Conservation (phyloP, 176 grass and related monocot species). For the Typha latifolia region DNA sequence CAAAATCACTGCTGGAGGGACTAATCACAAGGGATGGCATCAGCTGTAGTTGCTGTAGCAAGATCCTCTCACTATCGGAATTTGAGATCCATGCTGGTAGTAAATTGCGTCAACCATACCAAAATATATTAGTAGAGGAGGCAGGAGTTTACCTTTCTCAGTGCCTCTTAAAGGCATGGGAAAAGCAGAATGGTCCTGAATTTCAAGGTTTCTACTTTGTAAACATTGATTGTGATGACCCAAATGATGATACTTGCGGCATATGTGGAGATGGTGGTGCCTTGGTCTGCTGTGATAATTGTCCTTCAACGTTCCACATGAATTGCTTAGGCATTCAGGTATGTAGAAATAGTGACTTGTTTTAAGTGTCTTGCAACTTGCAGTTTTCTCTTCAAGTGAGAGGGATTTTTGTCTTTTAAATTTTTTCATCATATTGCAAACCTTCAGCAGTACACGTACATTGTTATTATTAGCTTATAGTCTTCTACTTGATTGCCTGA, state of each 20-base stretch:
- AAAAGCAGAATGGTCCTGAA: slow-evolving; percentile 70
- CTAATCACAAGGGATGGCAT: slow-evolving; percentile 68
- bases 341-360: slow-evolving; percentile 11
- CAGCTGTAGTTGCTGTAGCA: slow-evolving; percentile 64
- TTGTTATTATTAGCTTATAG: not conserved
- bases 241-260: slow-evolving; percentile 93
- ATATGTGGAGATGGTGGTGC: slow-evolving; percentile 91
- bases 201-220: slow-evolving; percentile 55
- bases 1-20: slow-evolving; percentile 56
- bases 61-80: slow-evolving; percentile 46
- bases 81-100: slow-evolving; percentile 66
- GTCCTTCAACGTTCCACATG: slow-evolving; percentile 95
- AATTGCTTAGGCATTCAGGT: slow-evolving; percentile 77
- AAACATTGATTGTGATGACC: slow-evolving; percentile 52
- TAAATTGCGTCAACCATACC: slow-evolving; percentile 37
- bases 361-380: slow-evolving; percentile 2
- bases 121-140: slow-evolving; percentile 53
- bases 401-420: not conserved
- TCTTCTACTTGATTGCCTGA: not conserved
- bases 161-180: slow-evolving; percentile 62
- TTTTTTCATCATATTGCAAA: not conserved
- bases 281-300: slow-evolving; percentile 93
- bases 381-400: slow-evolving; percentile 15
- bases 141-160: slow-evolving; percentile 48
- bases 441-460: not conserved